Conservation (phyloP, 352 stramenopile genomes). For the Elongisporangium prolatum region DNA sequence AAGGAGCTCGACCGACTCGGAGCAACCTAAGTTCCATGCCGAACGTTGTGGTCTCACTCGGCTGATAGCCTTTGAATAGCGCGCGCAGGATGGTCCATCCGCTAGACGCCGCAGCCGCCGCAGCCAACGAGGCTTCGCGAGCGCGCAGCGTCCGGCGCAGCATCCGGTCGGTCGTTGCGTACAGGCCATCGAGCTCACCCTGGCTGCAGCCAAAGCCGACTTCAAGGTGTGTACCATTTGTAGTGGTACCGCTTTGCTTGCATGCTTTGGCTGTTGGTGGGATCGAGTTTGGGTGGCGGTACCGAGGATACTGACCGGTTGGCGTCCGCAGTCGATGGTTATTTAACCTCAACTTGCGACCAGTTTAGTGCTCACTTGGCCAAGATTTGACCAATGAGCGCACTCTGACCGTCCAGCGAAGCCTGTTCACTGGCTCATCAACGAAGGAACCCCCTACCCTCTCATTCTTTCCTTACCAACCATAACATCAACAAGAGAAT, state of each 20-base stretch:
- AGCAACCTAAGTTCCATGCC: not conserved
- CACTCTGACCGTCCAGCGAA: not conserved
- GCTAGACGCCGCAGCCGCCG: slow-evolving; percentile 2
- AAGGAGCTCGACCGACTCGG: slow-evolving; percentile 7
- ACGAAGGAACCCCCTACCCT: not conserved
- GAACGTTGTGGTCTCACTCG: not conserved
- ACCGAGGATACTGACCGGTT: not conserved
- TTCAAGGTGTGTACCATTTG: not conserved
- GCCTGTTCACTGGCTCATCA: not conserved
- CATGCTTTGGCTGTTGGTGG: not conserved
- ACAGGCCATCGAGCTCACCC: not conserved
- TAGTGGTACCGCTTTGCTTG: not conserved
- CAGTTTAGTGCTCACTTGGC: not conserved
- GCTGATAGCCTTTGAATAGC: not conserved
- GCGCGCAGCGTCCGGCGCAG: not conserved
- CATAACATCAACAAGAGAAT: not conserved
- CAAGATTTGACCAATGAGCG: not conserved
- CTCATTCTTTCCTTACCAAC: not conserved
- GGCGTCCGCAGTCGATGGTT: not conserved
- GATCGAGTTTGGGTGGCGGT: not conserved
- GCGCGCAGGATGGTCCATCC: not conserved
- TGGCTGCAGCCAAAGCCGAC: not conserved
- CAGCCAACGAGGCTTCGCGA: slow-evolving; percentile 2
- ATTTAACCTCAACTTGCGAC: not conserved
- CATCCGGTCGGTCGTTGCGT: not conserved